These are phyloP conservation scores for Lupinus albus DNA, from an alignment of 306 rosid species.

Conservation along the genomic window DNA sequence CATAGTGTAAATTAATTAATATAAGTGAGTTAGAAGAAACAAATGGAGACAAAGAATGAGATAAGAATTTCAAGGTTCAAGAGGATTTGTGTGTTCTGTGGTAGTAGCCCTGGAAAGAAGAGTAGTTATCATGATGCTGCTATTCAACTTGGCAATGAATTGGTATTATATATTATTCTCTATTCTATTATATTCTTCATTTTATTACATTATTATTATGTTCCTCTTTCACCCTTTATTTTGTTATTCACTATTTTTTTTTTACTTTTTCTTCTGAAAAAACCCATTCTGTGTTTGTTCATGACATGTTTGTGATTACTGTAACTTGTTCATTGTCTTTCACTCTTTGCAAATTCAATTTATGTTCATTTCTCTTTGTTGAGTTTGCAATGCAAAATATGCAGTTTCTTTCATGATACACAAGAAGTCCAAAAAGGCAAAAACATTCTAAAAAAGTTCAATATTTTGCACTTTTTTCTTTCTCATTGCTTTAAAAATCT, in stretches of 20 bases:
- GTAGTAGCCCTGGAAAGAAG: slow-evolving; percentile 98
- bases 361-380: slow-evolving; percentile 10
- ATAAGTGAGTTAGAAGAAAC: slow-evolving; percentile 29
- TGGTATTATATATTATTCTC: no score
- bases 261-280: neutral
- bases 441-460: neutral
- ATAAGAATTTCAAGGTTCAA: slow-evolving; percentile 70
- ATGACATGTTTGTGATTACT: slow-evolving; percentile 39
- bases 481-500: neutral
- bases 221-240: neutral
- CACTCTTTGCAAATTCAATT: neutral
- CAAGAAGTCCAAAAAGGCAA: neutral
- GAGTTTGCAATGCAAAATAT: slow-evolving; percentile 11
- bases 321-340: slow-evolving; percentile 22
- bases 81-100: slow-evolving; percentile 98
- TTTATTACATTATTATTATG: neutral
- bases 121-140: slow-evolving; percentile 94
- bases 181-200: neutral
- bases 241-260: neutral
- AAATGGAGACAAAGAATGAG: slow-evolving; percentile 69
- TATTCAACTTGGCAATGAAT: slow-evolving; percentile 87
- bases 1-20: neutral
- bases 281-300: slow-evolving; percentile 23
- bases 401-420: slow-evolving; percentile 16
- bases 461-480: neutral